Percentiles rank a stretch among this genome's conserved stretches.
Evolutionary conservation across 768 basidiomycete genomes (phyloP).

Genomic region (Albatrellus ellisii): DNA sequence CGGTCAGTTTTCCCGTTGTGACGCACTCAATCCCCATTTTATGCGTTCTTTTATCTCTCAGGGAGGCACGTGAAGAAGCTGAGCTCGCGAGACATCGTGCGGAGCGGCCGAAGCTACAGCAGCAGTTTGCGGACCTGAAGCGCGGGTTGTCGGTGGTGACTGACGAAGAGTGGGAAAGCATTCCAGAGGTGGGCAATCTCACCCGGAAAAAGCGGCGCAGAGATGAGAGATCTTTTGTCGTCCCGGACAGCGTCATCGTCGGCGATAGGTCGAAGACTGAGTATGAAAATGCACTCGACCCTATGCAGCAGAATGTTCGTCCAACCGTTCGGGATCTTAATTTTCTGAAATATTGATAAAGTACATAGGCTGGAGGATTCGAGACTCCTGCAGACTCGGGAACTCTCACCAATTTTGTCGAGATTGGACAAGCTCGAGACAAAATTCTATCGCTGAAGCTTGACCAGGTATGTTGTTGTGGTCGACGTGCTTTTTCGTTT

Average conservation of each 20-base stretch:
- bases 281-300: constrained; percentile 67
- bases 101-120: constrained; percentile 89
- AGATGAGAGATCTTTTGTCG: constrained; percentile 78
- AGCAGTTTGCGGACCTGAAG: constrained; percentile 93
- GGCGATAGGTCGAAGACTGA: constrained; percentile 67
- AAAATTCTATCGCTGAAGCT: constrained; percentile 88
- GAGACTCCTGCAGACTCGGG: constrained; percentile 75
- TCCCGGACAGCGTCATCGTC: constrained; percentile 88
- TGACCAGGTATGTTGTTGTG: constrained; percentile 55
- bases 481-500: neutral
- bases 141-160: constrained; percentile 76
- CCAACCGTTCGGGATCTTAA: neutral
- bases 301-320: constrained; percentile 62
- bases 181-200: constrained; percentile 94
- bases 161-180: constrained; percentile 87
- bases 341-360: constrained; percentile 2
- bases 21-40: constrained; percentile 10
- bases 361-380: constrained; percentile 46
- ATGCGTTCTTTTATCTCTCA: constrained; percentile 19
- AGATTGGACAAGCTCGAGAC: constrained; percentile 94
- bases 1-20: constrained; percentile 22
- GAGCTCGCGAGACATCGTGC: constrained; percentile 67
- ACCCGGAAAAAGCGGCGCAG: constrained; percentile 82
- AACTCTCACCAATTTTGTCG: constrained; percentile 83
- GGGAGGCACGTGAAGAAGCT: constrained; percentile 68